Conservation (phyloP, 73 alveolate species). For the Stentor coeruleus region DNA sequence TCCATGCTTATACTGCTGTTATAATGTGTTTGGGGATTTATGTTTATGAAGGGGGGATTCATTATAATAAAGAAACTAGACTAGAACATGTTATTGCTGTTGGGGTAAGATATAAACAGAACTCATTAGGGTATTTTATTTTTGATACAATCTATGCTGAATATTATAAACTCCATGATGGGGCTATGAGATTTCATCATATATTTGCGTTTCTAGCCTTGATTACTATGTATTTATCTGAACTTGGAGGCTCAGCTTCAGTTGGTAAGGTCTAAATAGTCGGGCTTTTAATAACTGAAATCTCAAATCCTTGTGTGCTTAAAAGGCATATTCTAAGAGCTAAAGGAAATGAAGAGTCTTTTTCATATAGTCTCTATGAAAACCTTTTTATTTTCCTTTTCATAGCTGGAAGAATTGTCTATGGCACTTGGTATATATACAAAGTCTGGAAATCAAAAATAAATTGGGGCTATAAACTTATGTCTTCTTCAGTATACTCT, state of each 20-base stretch:
- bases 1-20: too few relatives aligned
- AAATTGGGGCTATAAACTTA: neutral
- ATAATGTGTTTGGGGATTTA: too few relatives aligned
- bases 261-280: neutral
- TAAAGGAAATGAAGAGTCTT: neutral
- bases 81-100: neutral
- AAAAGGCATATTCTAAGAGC: neutral
- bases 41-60: too few relatives aligned
- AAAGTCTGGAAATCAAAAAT: neutral
- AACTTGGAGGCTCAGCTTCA: neutral
- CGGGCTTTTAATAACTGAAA: neutral
- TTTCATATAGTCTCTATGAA: neutral
- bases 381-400: neutral
- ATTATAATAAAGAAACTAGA: neutral
- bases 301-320: neutral
- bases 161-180: neutral
- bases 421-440: neutral
- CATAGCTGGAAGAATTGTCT: neutral
- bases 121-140: neutral
- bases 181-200: conserved; percentile 10
- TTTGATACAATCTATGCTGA: neutral
- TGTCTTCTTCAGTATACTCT: neutral
- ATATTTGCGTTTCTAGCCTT: neutral
- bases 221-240: neutral
- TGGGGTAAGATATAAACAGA: neutral